Conservation (phyloP, 371 early-diverging fungal genomes). For the Mucor irregularis region DNA sequence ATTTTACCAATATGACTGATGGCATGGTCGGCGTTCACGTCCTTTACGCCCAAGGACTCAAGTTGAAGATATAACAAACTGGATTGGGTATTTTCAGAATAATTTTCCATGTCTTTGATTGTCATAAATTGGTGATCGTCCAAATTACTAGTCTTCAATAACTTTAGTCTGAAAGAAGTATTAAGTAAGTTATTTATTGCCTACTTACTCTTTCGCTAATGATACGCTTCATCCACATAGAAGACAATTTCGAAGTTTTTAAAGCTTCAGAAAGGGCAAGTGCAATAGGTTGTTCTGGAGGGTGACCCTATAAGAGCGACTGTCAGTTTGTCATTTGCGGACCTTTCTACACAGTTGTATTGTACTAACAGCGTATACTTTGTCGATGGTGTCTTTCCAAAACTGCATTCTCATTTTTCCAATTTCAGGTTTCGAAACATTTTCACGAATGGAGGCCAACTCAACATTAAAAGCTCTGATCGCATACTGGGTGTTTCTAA, state of each 20-base stretch:
- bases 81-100: slow-evolving; percentile 88
- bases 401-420: slow-evolving; percentile 83
- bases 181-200: background rate
- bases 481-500: slow-evolving; percentile 72
- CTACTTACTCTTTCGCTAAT: slow-evolving; percentile 66
- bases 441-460: slow-evolving; percentile 76
- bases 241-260: slow-evolving; percentile 51
- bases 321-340: background rate
- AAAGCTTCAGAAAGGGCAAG: slow-evolving; percentile 54
- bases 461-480: slow-evolving; percentile 90
- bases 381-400: slow-evolving; percentile 80
- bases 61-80: slow-evolving; percentile 84
- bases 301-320: slow-evolving; percentile 48
- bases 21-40: slow-evolving; percentile 87
- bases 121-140: slow-evolving; percentile 71
- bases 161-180: slow-evolving; percentile 7
- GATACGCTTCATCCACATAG: slow-evolving; percentile 73
- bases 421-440: slow-evolving; percentile 66
- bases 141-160: slow-evolving; percentile 59
- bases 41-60: slow-evolving; percentile 81
- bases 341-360: background rate
- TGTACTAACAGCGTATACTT: slow-evolving; percentile 59
- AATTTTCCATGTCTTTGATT: slow-evolving; percentile 78
- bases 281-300: slow-evolving; percentile 77
- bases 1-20: slow-evolving; percentile 91